Base-by-base conservation (phyloP, 352 stramenopile genomes). In the Phytophthora nicotianae region DNA sequence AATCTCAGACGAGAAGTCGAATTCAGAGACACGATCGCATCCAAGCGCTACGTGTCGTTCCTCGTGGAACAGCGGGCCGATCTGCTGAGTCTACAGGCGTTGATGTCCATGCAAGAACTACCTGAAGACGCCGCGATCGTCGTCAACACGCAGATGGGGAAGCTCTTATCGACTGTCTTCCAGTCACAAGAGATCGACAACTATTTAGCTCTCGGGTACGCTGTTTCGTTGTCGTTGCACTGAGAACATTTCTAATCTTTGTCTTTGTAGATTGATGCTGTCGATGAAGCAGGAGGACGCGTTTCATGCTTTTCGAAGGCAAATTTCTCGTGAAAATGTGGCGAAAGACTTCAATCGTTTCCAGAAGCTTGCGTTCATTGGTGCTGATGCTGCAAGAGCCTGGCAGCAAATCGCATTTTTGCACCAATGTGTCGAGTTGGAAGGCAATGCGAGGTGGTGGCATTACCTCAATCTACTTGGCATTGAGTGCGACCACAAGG, bases 331-430 rank as follows among this genome's bases (percentile, higher is more conserved):
- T 55, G 86, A 95, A 59, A 91, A 93, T 33, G 77, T 93, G 11
- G 75, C 78, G 1, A 93, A 93, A 72, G 86, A 95, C 43, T 95
- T 89, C 47, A 77, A 86, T 33, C 74, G 86, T 14, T 91, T 95
- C 40, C 86, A 91, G 35, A 77, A 90, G 43, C 65, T 95, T 13
- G 83, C 86, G 5, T 79, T 83, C 13, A 78, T 93, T 57, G 83
- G 86, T 10, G 74, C 86, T 1, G 82, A 95, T 63, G 79, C 81
- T 32, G 86, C 86, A 55, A 78, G 83, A 38, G 83, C 81, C 5
- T 95, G 86, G 86, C 75, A 92, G 27, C 79, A 93, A 29, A 88
- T 93, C 23, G 83, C 77, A 0, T 95, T 95, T 52, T 67, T 93
- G 21, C 77, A 93, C 56, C 83, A 92, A 51, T 95, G 86, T 45